A percentile compares a stretch with the other conserved stretches of the same genome.
Evolutionary conservation across 129 eudicot species (phyloP).

Genomic region (Artemisia argyi): DNA sequence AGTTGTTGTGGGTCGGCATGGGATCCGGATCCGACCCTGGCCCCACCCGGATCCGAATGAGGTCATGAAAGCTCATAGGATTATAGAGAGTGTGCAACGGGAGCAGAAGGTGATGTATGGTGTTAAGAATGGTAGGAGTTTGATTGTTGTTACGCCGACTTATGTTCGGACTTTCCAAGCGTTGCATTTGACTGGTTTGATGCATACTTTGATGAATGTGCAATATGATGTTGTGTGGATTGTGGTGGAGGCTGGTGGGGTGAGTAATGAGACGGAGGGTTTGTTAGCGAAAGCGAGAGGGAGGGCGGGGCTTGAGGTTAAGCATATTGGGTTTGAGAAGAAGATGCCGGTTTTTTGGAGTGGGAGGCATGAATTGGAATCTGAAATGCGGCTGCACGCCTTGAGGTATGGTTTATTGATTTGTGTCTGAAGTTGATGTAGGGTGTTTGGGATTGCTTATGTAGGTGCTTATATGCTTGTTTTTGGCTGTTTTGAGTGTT

Average conservation of each 20-base stretch:
- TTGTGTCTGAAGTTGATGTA: no score
- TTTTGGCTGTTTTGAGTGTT: no score
- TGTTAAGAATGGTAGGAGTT: constrained; percentile 56
- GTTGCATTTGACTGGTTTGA: constrained; percentile 73
- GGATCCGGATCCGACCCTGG: constrained; percentile 83
- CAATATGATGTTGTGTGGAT: constrained; percentile 44
- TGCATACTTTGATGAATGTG: constrained; percentile 81
- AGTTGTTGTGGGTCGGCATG: constrained; percentile 88
- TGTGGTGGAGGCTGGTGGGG: constrained; percentile 73
- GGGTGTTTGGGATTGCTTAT: no score
- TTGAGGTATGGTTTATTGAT: constrained; percentile 45
- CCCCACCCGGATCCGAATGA: constrained; percentile 86
- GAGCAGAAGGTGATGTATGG: constrained; percentile 80
- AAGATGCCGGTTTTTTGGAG: constrained; percentile 70
- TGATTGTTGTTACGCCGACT: constrained; percentile 77
- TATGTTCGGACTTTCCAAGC: constrained; percentile 84
- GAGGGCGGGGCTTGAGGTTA: constrained; percentile 11
- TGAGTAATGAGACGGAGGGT: constrained; percentile 64
- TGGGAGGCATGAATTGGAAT: constrained; percentile 63
- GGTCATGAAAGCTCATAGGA: constrained; percentile 70
- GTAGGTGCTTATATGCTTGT: no score
- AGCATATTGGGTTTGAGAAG: constrained; percentile 62
- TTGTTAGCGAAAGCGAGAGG: constrained; percentile 45
- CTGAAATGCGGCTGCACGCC: constrained; percentile 63
- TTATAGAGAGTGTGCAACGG: constrained; percentile 66